A percentile compares a stretch with the other conserved stretches of the same genome.
These are phyloP conservation scores for Fonsecaea erecta DNA, from an alignment of 2,329 filamentous ascomycete genomes.

Conservation along the genomic window DNA sequence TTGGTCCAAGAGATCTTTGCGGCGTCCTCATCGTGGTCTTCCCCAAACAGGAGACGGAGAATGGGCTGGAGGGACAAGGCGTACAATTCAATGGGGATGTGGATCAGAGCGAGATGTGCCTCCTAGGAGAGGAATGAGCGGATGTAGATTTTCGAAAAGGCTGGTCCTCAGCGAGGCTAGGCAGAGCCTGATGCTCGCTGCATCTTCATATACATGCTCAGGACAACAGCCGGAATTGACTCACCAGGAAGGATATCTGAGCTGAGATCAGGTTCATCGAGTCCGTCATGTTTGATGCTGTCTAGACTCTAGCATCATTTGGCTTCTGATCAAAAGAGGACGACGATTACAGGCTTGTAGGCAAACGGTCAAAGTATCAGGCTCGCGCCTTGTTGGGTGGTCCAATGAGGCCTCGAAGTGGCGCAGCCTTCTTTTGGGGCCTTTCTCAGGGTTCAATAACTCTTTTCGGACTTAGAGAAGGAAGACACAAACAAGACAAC, in stretches of 20 bases:
- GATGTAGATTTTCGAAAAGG: not conserved
- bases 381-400: not conserved
- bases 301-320: not conserved
- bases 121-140: conserved; percentile 61
- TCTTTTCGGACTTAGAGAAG: not conserved
- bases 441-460: not conserved
- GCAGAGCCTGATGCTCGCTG: not conserved
- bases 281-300: conserved; percentile 26
- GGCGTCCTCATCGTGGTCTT: conserved; percentile 49
- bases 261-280: conserved; percentile 39
- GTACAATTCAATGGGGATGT: conserved; percentile 82
- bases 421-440: not conserved
- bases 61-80: conserved; percentile 82
- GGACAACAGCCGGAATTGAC: conserved; percentile 10
- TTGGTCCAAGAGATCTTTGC: conserved; percentile 48
- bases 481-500: not conserved
- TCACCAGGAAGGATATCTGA: conserved; percentile 39
- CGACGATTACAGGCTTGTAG: not conserved
- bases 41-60: conserved; percentile 78
- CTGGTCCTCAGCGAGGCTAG: not conserved
- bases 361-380: not conserved
- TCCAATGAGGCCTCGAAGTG: not conserved
- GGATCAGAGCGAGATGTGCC: conserved; percentile 83
- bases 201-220: not conserved
- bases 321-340: not conserved